phyloP scores from a whole-genome alignment of 2,329 filamentous ascomycete species.

The Penicillium sp. region DNA sequence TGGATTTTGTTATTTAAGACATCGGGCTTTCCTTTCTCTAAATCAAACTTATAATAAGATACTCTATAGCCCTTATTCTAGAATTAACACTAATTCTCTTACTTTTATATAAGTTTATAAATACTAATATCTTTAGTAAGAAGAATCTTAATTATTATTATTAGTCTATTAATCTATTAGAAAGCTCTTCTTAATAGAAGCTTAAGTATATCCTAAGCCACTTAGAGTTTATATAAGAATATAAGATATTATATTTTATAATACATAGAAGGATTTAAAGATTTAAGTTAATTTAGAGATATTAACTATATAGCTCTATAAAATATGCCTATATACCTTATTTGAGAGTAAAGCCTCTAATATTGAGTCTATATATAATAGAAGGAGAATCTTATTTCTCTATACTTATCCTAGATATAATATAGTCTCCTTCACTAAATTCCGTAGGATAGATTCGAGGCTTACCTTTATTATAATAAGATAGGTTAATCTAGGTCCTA shows the following conservation, averaged over 20 bases:
- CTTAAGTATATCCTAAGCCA: slow-evolving; percentile 10
- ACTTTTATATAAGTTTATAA: slow-evolving; percentile 39
- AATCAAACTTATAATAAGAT: slow-evolving; percentile 13
- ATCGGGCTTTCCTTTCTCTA: slow-evolving; percentile 14
- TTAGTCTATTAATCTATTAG: not conserved
- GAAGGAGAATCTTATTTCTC: not conserved
- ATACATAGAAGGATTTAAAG: not conserved
- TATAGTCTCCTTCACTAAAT: slow-evolving; percentile 3
- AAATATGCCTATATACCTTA: not conserved
- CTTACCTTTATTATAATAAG: slow-evolving; percentile 9
- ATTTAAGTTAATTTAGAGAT: not conserved
- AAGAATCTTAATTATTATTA: not conserved
- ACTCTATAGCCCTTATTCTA: slow-evolving; percentile 1
- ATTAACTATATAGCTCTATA: not conserved
- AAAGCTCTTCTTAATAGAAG: slow-evolving; percentile 13
- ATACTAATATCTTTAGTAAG: not conserved
- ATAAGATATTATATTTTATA: slow-evolving; percentile 12
- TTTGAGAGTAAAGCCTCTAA: not conserved
- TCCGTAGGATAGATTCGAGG: not conserved
- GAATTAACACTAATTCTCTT: slow-evolving; percentile 14
- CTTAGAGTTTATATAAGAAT: slow-evolving; percentile 14
- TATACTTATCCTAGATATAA: slow-evolving; percentile 9
- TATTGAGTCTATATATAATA: not conserved
- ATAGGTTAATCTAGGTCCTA: slow-evolving; percentile 13
- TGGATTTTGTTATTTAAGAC: not conserved